Evolutionary conservation across 2,329 filamentous ascomycete genomes (phyloP).

Genomic region (Alternaria consortialis): DNA sequence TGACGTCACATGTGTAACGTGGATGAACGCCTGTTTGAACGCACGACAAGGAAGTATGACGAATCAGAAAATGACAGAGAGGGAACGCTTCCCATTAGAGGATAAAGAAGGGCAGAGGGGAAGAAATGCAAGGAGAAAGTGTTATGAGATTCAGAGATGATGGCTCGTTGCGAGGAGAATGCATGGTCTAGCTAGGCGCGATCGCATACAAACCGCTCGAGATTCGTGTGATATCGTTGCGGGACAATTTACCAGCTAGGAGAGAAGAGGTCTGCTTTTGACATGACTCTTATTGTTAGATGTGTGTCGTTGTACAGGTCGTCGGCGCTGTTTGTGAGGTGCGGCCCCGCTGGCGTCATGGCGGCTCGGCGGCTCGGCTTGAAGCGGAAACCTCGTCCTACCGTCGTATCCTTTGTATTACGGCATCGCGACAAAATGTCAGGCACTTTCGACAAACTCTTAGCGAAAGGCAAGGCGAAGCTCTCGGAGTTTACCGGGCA

Average conservation of each 20-base stretch:
- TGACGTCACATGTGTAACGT: conserved; percentile 32
- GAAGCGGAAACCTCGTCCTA: conserved; percentile 12
- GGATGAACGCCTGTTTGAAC: conserved; percentile 14
- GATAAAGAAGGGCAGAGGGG: not conserved
- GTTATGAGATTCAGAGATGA: not conserved
- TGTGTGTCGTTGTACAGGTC: not conserved
- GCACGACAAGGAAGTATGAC: not conserved
- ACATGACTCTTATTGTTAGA: not conserved
- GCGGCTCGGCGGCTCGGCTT: conserved; percentile 15
- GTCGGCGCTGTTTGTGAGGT: not conserved
- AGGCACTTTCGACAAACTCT: conserved; percentile 42
- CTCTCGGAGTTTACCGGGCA: conserved; percentile 43
- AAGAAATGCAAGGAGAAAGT: not conserved
- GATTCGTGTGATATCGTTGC: accelerated
- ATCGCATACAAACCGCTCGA: not conserved
- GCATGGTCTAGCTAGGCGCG: not conserved
- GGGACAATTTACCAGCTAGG: not conserved
- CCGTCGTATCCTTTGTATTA: not conserved
- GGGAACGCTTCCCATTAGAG: not conserved
- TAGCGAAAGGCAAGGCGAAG: conserved; percentile 51
- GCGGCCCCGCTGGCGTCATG: conserved; percentile 21
- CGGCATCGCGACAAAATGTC: conserved; percentile 33
- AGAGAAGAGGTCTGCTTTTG: not conserved
- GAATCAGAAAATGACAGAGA: not conserved
- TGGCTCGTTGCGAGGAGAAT: not conserved